phyloP scores from a whole-genome alignment of 371 early-diverging fungal species.

The Lichtheimia corymbifera region DNA sequence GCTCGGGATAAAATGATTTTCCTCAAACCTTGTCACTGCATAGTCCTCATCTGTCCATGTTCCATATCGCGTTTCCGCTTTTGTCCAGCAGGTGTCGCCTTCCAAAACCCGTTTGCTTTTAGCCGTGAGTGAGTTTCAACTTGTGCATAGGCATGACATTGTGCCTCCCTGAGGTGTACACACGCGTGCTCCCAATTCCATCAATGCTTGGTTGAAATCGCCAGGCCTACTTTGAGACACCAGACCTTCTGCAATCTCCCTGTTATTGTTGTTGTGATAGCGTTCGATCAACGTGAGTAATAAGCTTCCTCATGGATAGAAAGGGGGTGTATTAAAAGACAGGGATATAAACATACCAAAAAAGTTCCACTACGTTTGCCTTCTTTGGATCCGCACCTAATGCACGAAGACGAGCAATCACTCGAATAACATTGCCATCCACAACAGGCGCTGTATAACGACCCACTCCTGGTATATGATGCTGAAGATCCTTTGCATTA shows the following conservation, averaged over 20 bases:
- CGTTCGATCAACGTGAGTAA: not conserved
- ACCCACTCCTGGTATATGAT: conserved; percentile 78
- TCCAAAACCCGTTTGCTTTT: conserved; percentile 26
- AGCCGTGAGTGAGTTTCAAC: conserved; percentile 9
- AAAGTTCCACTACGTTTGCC: conserved; percentile 53
- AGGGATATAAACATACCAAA: conserved; percentile 50
- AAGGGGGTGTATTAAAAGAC: not conserved
- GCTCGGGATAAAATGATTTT: too few species aligned
- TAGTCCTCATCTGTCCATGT: conserved; percentile 35
- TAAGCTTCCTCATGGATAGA: not conserved
- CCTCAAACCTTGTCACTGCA: conserved; percentile 35
- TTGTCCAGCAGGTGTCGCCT: conserved; percentile 18
- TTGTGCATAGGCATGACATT: conserved; percentile 66
- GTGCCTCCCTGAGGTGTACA: conserved; percentile 70
- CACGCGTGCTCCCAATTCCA: conserved; percentile 83
- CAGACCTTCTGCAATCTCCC: conserved; percentile 62
- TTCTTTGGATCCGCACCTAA: conserved; percentile 75
- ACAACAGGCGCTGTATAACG: conserved; percentile 65
- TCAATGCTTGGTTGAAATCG: conserved; percentile 82
- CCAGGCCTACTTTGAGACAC: conserved; percentile 66
- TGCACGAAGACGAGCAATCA: conserved; percentile 68
- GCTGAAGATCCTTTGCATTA: conserved; percentile 56
- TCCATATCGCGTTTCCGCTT: conserved; percentile 27
- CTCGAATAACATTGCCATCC: conserved; percentile 85
- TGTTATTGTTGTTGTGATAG: conserved; percentile 15